Conservation (phyloP, 768 basidiomycete genomes). For the Kwoniella bestiolae region DNA sequence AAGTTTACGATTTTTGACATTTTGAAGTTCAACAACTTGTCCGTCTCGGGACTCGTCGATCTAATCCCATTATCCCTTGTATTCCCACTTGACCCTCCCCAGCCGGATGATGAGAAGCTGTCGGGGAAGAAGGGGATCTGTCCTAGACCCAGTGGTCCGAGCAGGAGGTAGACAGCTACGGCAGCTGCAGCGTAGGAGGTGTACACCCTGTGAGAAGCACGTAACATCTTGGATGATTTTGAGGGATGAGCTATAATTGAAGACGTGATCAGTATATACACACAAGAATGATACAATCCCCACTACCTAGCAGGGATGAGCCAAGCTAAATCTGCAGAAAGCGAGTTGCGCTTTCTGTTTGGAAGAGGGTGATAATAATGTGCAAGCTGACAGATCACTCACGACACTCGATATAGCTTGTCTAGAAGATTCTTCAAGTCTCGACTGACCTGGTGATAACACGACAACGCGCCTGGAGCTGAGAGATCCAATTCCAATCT, state of each 20-base stretch:
- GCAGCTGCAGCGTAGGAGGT: slow-evolving; percentile 8
- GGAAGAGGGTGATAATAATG: too few species aligned
- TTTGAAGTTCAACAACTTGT: slow-evolving; percentile 14
- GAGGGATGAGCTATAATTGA: background rate
- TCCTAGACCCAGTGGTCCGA: slow-evolving; percentile 14
- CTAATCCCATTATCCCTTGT: slow-evolving; percentile 22
- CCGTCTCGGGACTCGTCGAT: slow-evolving; percentile 18
- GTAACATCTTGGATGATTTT: slow-evolving; percentile 3
- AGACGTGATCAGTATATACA: background rate
- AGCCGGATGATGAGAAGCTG: background rate
- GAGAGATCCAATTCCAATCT: background rate
- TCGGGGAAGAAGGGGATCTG: slow-evolving; percentile 21
- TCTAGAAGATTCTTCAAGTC: background rate
- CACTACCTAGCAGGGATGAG: too few species aligned
- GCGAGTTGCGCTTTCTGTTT: too few species aligned
- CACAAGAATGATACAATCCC: background rate
- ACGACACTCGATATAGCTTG: background rate
- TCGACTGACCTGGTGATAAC: background rate
- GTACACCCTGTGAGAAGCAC: background rate
- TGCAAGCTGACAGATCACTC: background rate
- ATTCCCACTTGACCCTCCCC: slow-evolving; percentile 14
- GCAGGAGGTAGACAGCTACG: slow-evolving; percentile 7
- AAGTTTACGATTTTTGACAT: slow-evolving; percentile 32
- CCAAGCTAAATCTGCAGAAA: too few species aligned
- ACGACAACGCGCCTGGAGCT: background rate